phyloP scores from a whole-genome alignment of 306 rosid genomes.

The Cotoneaster glaucophyllus region DNA sequence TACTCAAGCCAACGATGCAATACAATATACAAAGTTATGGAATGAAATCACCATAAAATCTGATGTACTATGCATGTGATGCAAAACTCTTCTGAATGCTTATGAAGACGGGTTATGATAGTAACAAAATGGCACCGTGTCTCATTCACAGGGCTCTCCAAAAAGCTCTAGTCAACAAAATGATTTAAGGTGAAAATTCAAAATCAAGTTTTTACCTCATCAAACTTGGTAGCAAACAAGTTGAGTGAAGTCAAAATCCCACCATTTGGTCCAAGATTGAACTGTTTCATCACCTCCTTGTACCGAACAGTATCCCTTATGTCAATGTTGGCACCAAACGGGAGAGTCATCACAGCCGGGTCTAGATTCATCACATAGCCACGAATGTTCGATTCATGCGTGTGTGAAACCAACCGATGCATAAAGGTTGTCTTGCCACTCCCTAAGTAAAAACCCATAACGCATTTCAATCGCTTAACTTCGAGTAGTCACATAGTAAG shows the following conservation, averaged over 20 bases:
- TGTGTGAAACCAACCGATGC: slow-evolving; percentile 72
- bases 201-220: slow-evolving; percentile 59
- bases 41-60: background rate
- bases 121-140: background rate
- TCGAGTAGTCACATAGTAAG: background rate
- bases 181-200: background rate
- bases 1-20: background rate
- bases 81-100: background rate
- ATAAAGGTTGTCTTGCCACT: slow-evolving; percentile 87
- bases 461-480: slow-evolving; percentile 7
- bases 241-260: slow-evolving; percentile 91
- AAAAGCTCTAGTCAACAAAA: background rate
- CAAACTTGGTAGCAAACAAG: slow-evolving; percentile 93
- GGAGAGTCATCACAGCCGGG: slow-evolving; percentile 86
- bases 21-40: background rate
- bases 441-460: slow-evolving; percentile 39
- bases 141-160: background rate
- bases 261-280: slow-evolving; percentile 95
- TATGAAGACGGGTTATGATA: background rate
- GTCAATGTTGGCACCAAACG: slow-evolving; percentile 76
- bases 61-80: background rate
- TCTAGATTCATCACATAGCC: slow-evolving; percentile 90
- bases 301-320: slow-evolving; percentile 90
- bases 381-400: slow-evolving; percentile 46
- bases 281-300: slow-evolving; percentile 97